Base-by-base conservation (phyloP, 768 basidiomycete species). In the Lactifluus pinguis region DNA sequence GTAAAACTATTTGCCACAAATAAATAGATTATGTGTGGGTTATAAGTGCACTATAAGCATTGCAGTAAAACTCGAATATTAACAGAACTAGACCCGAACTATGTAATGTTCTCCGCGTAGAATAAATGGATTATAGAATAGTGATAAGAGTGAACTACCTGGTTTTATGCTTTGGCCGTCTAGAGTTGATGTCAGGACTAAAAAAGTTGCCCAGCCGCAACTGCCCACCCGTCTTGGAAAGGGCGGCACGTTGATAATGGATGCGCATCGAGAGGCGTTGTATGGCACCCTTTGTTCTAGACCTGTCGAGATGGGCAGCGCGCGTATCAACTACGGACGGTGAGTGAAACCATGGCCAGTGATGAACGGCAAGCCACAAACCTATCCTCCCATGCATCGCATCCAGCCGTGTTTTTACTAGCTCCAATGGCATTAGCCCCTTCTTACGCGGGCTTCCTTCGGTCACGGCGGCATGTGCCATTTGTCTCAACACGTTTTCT, bases 251-350 rank as follows among this genome's bases (percentile, higher is more conserved):
- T 65, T 87, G 84, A 67, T 86, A 89, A 67, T 80, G 70, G 13
- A 90, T 72, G 25, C 84, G 80, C 75, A 86, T 78, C 9, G 80
- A 75, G 14, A 89, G 70, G 48, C 80, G 80, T 68, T 90, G 86
- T 52, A 90, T 71, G 0, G 79, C 78, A 3, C 82, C 85, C 66
- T 91, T 92, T 4, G 83, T 79, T 58, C 85, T 79, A 2, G 89
- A 88, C 50, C 89, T 83, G 63, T 90, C 88, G 38, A 92, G 76
- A 70, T 87, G 82, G 2, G 84, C 82, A 30, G 86, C 87, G 49
- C 87, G 84, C 3, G 83, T 84, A 68, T 91, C 89, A 49, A 81
- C 87, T 89, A 60, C 13, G 47, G 39, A 41, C 36, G 25, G 55
- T 32, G 21, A 34, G 38, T 3, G n/a, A 52, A 14, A 47, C 25